Conservation (phyloP, 2,329 filamentous ascomycete genomes). For the Dothiorella sarmentorum region DNA sequence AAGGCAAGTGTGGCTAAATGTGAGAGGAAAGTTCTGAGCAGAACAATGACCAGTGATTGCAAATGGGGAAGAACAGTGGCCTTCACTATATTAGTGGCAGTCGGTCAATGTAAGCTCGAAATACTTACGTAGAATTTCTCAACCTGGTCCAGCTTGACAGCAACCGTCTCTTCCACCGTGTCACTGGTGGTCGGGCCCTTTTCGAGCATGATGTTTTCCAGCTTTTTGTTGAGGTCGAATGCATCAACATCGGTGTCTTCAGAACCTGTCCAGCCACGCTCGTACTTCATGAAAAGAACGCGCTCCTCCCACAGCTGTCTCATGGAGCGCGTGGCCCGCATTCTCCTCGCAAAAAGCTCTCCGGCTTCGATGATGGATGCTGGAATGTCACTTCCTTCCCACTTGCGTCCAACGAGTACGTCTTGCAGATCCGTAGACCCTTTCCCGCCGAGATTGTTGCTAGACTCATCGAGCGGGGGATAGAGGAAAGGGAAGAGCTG, state of each 20-base stretch:
- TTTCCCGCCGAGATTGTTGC: conserved; percentile 87
- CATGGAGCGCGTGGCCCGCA: conserved; percentile 87
- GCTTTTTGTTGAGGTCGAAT: conserved; percentile 32
- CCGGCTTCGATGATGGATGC: conserved; percentile 94
- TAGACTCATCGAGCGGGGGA: conserved; percentile 82
- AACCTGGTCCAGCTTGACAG: conserved; percentile 57
- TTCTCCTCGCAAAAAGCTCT: conserved; percentile 82
- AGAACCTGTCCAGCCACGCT: conserved; percentile 75
- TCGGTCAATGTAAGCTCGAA: not conserved
- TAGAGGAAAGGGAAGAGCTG: conserved; percentile 99
- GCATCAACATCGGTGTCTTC: conserved; percentile 43
- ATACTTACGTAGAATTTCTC: conserved; percentile 79
- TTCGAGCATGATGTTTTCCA: conserved; percentile 22
- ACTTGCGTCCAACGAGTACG: conserved; percentile 73
- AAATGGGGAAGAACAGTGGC: conserved; percentile 74
- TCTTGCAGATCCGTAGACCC: conserved; percentile 78
- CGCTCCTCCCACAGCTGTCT: conserved; percentile 93
- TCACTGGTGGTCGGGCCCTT: conserved; percentile 39
- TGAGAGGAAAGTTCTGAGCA: conserved; percentile 81
- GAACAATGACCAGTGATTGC: conserved; percentile 88
- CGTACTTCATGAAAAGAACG: conserved; percentile 85
- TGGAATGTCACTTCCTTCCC: conserved; percentile 92
- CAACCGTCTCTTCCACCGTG: conserved; percentile 47
- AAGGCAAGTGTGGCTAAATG: conserved; percentile 83
- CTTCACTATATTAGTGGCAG: conserved; percentile 43